Conservation (phyloP, 73 alveolate genomes). For the Tetrahymena borealis region DNA sequence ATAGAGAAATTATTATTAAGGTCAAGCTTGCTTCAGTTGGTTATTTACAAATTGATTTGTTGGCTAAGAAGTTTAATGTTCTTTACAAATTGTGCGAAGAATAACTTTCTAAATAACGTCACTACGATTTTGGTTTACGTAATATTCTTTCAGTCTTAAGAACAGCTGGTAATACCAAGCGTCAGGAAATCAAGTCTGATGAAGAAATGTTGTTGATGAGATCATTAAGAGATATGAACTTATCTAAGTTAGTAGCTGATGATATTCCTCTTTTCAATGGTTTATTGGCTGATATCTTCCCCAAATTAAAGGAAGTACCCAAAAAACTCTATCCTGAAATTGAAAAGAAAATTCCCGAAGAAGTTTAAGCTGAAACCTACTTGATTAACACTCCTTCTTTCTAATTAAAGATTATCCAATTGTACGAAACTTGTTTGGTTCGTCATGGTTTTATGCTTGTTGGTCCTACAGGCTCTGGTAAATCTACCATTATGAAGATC, state of each 20-base stretch:
- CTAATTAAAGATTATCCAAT: conserved; percentile 94
- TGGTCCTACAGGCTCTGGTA: conserved; percentile 98
- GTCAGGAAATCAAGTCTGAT: conserved; percentile 74
- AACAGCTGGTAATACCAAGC: conserved; percentile 97
- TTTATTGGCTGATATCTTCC: conserved; percentile 98
- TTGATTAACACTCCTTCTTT: conserved; percentile 36
- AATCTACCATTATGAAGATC: conserved; percentile 75
- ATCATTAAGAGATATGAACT: conserved; percentile 97
- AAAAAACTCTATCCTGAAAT: conserved; percentile 94
- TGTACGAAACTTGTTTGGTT: conserved; percentile 98
- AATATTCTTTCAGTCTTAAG: conserved; percentile 95
- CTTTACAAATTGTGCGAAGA: conserved; percentile 99
- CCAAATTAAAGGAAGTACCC: conserved; percentile 92
- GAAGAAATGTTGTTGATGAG: conserved; percentile 97
- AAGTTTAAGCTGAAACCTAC: conserved; percentile 18
- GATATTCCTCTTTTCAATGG: conserved; percentile 98
- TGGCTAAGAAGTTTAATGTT: conserved; percentile 99
- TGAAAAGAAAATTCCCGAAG: conserved; percentile 73
- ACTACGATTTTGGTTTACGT: conserved; percentile 96
- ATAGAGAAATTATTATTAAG: conserved; percentile 98
- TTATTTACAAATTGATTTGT: conserved; percentile 81
- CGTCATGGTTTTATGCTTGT: conserved; percentile 99
- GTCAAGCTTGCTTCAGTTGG: conserved; percentile 99
- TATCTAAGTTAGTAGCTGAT: conserved; percentile 97
- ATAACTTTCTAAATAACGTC: conserved; percentile 98